A percentile compares a stretch with the other conserved stretches of the same genome.
phyloP scores from a whole-genome alignment of 257 asterid species.

The Ilex asprella region DNA sequence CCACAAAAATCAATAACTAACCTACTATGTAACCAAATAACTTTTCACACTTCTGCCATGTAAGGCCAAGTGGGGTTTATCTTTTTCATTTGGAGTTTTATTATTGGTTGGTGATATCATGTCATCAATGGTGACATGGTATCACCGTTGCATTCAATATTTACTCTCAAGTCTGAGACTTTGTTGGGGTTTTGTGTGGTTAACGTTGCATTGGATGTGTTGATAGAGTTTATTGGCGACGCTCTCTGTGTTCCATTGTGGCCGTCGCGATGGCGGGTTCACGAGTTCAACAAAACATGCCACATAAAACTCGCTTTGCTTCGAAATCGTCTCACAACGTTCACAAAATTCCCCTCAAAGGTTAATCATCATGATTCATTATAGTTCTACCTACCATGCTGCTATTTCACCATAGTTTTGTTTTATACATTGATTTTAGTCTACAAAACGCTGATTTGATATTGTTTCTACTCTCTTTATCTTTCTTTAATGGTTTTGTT shows the following conservation, averaged over 20 bases:
- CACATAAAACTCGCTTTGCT: conserved; percentile 77
- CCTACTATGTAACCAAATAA: too few species aligned
- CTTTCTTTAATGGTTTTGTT: background rate
- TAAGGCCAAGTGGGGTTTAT: too few species aligned
- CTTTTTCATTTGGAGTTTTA: too few species aligned
- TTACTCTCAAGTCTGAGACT: too few species aligned
- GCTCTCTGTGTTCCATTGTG: background rate
- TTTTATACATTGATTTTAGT: too few species aligned
- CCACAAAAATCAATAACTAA: too few species aligned
- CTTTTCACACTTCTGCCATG: too few species aligned
- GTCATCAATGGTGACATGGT: too few species aligned
- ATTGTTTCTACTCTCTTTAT: background rate
- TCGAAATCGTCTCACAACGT: conserved; percentile 80
- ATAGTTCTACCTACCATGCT: background rate
- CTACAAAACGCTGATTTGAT: background rate
- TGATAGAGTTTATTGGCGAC: conserved; percentile 13
- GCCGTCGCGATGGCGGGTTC: conserved; percentile 57
- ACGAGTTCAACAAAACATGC: conserved; percentile 58
- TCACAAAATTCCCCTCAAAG: conserved; percentile 70
- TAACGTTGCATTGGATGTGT: too few species aligned
- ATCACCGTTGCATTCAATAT: too few species aligned
- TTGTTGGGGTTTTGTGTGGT: too few species aligned
- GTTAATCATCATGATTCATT: conserved; percentile 18
- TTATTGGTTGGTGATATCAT: too few species aligned
- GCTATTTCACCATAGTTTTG: background rate